Evolutionary conservation across 1,284 basidiomycete genomes (phyloP), one percentile per base, ranked within the genome.

Genomic region (Microbotryomycetes sp.): DNA sequence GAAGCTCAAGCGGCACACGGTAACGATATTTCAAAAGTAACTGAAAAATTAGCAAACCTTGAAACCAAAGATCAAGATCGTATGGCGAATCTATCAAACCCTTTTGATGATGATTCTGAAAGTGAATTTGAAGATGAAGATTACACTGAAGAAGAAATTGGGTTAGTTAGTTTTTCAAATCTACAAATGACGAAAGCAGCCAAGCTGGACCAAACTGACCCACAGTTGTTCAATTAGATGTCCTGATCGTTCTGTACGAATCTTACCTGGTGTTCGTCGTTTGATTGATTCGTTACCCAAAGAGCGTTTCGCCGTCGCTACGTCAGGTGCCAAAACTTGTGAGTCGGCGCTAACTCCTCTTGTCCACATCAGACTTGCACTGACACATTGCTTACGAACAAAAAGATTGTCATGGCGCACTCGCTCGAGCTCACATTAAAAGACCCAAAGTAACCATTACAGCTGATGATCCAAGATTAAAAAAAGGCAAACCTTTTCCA

Each of bases 401-500:
- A 60, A 51, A 49, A 58, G 56, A 53, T 67, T 59, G 64, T 23
- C 79, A 85, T 69, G 86, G 85, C 23, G 86, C 85, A 71, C 84
- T 87, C 80, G 80, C 79, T 6, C 83, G 84, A 61, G 86, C 86
- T 50, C 86, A 86, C 19, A 88, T 88, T 74, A 80, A 79, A 1
- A 85, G 86, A 12, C 86, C 87, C 6, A 76, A 79, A 45, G 82
- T 88, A 32, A 88, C 86, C 28, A 86, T 89, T 75, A 89, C 87
- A 22, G 86, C 86, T 45, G 86, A 88, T 73, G 87, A 89, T 78
- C 83, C 74, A 5, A 73, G 77, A 47, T 71, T 79, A 28, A 73
- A 73, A 63, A 66, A 69, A 28, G 74, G 74, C 58, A 75, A 75
- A 67, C 74, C 74, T 31, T 67, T 70, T 64, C 72, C 72, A n/a